phyloP scores from a whole-genome alignment of 139 green algal genomes.

The Choricystis sp. region DNA sequence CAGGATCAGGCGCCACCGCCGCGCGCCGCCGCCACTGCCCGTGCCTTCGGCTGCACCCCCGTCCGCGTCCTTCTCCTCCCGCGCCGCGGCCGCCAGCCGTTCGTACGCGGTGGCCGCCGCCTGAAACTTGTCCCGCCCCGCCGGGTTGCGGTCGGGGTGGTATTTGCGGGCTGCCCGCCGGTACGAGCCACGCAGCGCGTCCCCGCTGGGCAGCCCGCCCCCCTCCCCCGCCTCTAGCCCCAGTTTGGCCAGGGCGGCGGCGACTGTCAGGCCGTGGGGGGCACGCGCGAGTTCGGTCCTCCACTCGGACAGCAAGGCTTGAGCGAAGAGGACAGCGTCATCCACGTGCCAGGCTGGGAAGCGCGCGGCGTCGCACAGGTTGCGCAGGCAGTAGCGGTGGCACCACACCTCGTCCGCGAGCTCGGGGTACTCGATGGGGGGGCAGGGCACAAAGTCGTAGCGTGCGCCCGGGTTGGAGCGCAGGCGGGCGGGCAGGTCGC shows the following conservation, averaged over 20 bases:
- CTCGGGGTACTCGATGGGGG: neutral
- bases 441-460: slow-evolving; percentile 17
- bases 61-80: slow-evolving; percentile 30
- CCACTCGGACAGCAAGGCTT: slow-evolving; percentile 75
- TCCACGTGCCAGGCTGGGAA: slow-evolving; percentile 66
- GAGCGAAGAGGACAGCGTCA: slow-evolving; percentile 62
- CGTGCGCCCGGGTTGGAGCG: neutral
- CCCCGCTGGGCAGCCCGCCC: slow-evolving; percentile 8
- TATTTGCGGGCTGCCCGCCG: slow-evolving; percentile 30
- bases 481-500: slow-evolving; percentile 25
- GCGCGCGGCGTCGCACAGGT: slow-evolving; percentile 59
- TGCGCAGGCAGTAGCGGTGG: slow-evolving; percentile 87
- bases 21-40: slow-evolving; percentile 24
- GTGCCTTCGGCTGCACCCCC: slow-evolving; percentile 4
- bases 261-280: slow-evolving; percentile 47
- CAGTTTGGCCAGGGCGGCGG: slow-evolving; percentile 44
- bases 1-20: slow-evolving; percentile 69
- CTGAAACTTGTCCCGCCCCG: slow-evolving; percentile 60
- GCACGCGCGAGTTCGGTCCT: slow-evolving; percentile 54
- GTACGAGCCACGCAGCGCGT: neutral
- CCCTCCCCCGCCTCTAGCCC: slow-evolving; percentile 22
- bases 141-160: slow-evolving; percentile 91
- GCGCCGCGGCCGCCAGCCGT: slow-evolving; percentile 29
- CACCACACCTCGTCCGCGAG: slow-evolving; percentile 63
- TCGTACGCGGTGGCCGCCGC: slow-evolving; percentile 78